These are phyloP conservation scores for Cercospora sojina DNA, from an alignment of 2,329 filamentous ascomycete genomes.

Conservation along the genomic window DNA sequence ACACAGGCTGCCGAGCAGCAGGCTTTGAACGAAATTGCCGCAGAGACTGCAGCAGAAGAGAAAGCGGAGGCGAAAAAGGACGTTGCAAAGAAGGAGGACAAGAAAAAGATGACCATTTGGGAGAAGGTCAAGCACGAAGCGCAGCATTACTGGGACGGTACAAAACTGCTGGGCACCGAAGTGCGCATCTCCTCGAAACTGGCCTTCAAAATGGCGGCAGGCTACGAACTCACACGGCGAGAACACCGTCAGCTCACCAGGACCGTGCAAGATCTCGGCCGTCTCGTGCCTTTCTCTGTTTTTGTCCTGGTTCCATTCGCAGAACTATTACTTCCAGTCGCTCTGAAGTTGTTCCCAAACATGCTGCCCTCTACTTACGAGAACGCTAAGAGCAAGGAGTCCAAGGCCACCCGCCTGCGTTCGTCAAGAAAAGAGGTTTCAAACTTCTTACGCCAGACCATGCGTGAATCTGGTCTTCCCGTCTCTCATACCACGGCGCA, in stretches of 20 bases:
- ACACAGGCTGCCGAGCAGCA: slow-evolving; percentile 49
- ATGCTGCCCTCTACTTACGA: slow-evolving; percentile 97
- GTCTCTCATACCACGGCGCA: slow-evolving; percentile 80
- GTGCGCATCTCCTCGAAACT: slow-evolving; percentile 88
- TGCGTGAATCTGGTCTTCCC: slow-evolving; percentile 90
- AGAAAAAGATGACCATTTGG: slow-evolving; percentile 82
- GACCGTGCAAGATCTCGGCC: slow-evolving; percentile 89
- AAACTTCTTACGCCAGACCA: slow-evolving; percentile 79
- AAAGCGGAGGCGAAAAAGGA: slow-evolving; percentile 56
- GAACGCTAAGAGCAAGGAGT: slow-evolving; percentile 83
- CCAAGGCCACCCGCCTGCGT: slow-evolving; percentile 77
- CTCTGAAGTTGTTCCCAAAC: slow-evolving; percentile 93
- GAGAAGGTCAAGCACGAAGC: slow-evolving; percentile 95
- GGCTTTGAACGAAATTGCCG: slow-evolving; percentile 63
- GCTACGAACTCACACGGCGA: slow-evolving; percentile 91
- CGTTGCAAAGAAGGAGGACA: slow-evolving; percentile 64
- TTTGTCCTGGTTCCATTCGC: slow-evolving; percentile 97
- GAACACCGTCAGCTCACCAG: slow-evolving; percentile 89
- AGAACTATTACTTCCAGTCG: slow-evolving; percentile 86
- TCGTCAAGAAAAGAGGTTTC: slow-evolving; percentile 92
- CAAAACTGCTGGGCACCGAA: slow-evolving; percentile 88
- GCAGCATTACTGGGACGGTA: slow-evolving; percentile 97
- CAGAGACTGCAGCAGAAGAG: slow-evolving; percentile 55
- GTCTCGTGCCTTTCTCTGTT: slow-evolving; percentile 91
- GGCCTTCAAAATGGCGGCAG: slow-evolving; percentile 94